A percentile compares a stretch with the other conserved stretches of the same genome.
Conservation (phyloP, 2,329 filamentous ascomycete genomes). For the Cryphonectria naterciae region DNA sequence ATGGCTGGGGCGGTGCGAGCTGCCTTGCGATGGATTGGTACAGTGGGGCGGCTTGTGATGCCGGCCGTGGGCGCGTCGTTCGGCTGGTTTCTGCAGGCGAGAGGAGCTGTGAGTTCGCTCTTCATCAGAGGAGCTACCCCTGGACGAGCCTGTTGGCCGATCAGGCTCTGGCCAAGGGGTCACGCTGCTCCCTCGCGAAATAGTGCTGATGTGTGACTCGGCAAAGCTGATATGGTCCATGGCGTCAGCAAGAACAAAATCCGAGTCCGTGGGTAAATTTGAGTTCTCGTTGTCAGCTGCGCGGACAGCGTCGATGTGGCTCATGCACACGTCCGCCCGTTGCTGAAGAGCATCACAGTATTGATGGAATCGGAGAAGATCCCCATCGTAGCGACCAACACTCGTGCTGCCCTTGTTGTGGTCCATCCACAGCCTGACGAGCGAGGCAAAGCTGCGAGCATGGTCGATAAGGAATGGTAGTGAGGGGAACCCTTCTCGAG, state of each 20-base stretch:
- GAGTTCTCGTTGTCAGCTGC: constrained; percentile 41
- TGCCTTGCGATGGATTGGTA: neutral
- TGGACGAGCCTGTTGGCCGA: constrained; percentile 54
- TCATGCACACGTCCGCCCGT: constrained; percentile 56
- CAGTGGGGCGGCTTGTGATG: constrained; percentile 7
- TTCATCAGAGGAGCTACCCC: constrained; percentile 49
- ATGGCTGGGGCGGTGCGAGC: constrained; percentile 8
- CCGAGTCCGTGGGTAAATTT: constrained; percentile 36
- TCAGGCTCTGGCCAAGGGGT: constrained; percentile 43
- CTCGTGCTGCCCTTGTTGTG: constrained; percentile 40
- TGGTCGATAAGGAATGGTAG: constrained; percentile 92
- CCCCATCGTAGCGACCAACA: constrained; percentile 51
- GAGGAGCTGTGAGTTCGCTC: constrained; percentile 37
- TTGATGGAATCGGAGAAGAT: constrained; percentile 57
- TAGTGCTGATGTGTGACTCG: constrained; percentile 39
- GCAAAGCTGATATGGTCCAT: constrained; percentile 49
- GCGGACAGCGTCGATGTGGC: constrained; percentile 52
- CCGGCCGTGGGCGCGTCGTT: constrained; percentile 21
- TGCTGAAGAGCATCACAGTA: constrained; percentile 55
- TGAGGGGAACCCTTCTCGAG: constrained; percentile 89
- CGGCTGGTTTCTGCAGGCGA: constrained; percentile 24
- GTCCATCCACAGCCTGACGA: constrained; percentile 82
- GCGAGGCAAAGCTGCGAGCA: constrained; percentile 78
- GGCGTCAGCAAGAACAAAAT: constrained; percentile 46
- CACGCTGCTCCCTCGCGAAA: constrained; percentile 41